phyloP scores from a whole-genome alignment of 1,284 basidiomycete genomes.

The Takashimella tepidaria region DNA sequence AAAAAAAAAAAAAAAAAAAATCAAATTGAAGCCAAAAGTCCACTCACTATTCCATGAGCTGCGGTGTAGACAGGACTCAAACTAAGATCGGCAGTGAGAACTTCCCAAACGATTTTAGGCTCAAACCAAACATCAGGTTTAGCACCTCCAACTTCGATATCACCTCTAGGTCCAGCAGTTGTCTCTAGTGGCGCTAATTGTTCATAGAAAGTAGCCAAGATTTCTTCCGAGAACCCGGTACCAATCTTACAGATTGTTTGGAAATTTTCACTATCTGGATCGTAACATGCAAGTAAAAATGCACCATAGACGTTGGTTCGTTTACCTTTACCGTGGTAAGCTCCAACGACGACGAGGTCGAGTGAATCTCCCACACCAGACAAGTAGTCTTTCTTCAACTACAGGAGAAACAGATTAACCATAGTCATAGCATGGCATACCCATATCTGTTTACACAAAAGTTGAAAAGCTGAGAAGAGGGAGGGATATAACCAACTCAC shows the following conservation, averaged over 20 bases:
- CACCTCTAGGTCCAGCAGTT: conserved; percentile 59
- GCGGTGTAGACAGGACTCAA: conserved; percentile 96
- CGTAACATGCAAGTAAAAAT: conserved; percentile 91
- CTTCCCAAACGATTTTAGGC: conserved; percentile 95
- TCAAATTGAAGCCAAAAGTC: neutral
- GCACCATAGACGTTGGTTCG: conserved; percentile 94
- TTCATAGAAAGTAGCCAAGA: conserved; percentile 75
- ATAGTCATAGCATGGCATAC: too few relatives aligned
- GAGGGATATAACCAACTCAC: too few relatives aligned
- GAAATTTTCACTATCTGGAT: conserved; percentile 81
- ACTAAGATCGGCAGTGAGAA: conserved; percentile 92
- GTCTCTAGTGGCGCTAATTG: conserved; percentile 70
- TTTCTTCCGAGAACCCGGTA: conserved; percentile 94
- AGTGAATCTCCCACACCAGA: conserved; percentile 96
- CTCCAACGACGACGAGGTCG: conserved; percentile 94
- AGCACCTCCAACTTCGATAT: conserved; percentile 78
- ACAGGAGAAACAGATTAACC: conserved; percentile 1
- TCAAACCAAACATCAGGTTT: conserved; percentile 96
- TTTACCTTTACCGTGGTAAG: conserved; percentile 96
- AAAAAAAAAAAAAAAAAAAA: conserved; percentile 1
- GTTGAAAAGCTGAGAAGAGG: too few relatives aligned
- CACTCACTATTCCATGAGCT: conserved; percentile 82
- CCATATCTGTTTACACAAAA: too few relatives aligned
- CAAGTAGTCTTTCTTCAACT: conserved; percentile 97
- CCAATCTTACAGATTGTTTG: conserved; percentile 99